Base-by-base conservation (phyloP, 2,329 filamentous ascomycete species). In the Aspergillus alliaceus region DNA sequence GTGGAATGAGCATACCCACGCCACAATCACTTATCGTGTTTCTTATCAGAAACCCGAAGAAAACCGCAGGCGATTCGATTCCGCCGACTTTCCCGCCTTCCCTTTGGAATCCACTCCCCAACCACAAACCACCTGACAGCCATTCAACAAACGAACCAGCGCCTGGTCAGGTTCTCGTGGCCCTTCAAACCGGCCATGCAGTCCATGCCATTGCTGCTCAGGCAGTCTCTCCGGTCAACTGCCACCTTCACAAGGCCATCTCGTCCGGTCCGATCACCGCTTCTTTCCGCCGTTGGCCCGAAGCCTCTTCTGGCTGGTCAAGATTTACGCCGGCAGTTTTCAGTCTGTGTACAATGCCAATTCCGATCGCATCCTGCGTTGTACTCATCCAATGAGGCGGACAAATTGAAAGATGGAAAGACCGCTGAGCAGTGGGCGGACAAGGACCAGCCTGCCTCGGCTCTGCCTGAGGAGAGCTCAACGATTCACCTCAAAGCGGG, bases 291-390 rank as follows among this genome's bases (percentile, higher is more conserved):
- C 50, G 53, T 56, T 52, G 47, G 54, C 50, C 54, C 65, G 56
- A 66, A 61, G 49, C 47, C 64, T 56, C 59, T 67, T 62, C 49
- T 62, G 54, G 57, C 58, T 53, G 51, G 52, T 55, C 57, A 57
- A 56, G 63, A 63, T 55, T 53, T 64, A 55, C 56, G 62, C 56
- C 66, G 70, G 61, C 60, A 52, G 44, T 72, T 74, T 65, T 75
- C 76, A 53, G 71, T 72, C 55, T 80, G 78, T 61, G 52, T 77
- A 60, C 74, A 72, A 73, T 79, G 77, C 40, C 76, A 72, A 57
- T 75, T 75, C 54, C 74, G 73, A 47, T 66, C 58, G 34, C 70
- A 70, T n/a, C 62, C 62, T 9, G 57, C 61, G 31, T 49, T 56
- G 24, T 70, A 67, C 18, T 72, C 70, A 2, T 56, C 59, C 18